Evolutionary conservation across 192 early-diverging fungal species (phyloP).

Genomic region (Backusella morwellensis): DNA sequence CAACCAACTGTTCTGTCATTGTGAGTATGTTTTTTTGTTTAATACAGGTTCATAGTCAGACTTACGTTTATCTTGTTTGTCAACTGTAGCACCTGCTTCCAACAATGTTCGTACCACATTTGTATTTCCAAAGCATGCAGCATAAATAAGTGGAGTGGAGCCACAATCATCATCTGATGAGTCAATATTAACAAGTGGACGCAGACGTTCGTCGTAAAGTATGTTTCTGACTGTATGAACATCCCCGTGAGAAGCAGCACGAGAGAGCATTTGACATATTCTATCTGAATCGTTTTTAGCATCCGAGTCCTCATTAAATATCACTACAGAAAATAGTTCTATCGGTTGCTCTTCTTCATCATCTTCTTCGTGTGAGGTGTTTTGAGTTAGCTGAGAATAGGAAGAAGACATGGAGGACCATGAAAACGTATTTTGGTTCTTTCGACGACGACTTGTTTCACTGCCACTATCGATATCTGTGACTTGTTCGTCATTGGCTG

Average conservation of each 20-base stretch:
- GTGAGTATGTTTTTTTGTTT: background rate
- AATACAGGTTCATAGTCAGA: constrained; percentile 5
- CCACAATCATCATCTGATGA: constrained; percentile 71
- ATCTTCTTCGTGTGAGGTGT: background rate
- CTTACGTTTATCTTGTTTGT: constrained; percentile 80
- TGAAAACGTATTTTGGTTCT: constrained; percentile 14
- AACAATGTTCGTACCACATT: constrained; percentile 71
- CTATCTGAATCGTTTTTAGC: background rate
- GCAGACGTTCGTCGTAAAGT: background rate
- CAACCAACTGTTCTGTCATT: constrained; percentile 60
- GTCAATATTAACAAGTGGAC: constrained; percentile 70
- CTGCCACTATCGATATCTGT: constrained; percentile 4
- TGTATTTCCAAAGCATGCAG: constrained; percentile 82
- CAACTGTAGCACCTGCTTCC: constrained; percentile 70
- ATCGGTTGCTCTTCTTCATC: background rate
- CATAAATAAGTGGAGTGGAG: constrained; percentile 85
- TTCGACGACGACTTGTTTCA: background rate
- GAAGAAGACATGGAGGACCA: constrained; percentile 13
- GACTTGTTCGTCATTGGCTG: background rate
- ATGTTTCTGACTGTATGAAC: background rate
- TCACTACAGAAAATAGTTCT: background rate
- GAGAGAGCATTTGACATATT: constrained; percentile 4
- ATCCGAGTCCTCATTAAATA: background rate
- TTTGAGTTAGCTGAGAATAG: background rate
- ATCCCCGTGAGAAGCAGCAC: constrained; percentile 12